Percentiles rank a stretch among this genome's conserved stretches.
phyloP scores from a whole-genome alignment of 2,329 filamentous ascomycete species.

The Fonsecaea pedrosoi region DNA sequence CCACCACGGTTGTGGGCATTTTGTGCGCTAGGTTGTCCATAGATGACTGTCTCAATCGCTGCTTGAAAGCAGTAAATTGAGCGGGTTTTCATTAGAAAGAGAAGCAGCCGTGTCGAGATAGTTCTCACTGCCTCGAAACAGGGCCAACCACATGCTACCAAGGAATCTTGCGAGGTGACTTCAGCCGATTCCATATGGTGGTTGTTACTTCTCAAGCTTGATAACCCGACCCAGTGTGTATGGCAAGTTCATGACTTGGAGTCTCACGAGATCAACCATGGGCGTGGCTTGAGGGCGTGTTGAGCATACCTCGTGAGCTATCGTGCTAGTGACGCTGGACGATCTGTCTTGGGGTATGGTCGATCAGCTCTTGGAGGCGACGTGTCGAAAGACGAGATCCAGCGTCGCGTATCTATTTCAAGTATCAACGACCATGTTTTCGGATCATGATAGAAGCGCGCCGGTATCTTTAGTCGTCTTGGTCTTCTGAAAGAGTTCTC shows the following conservation, averaged over 20 bases:
- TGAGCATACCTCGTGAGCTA: background rate
- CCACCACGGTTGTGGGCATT: background rate
- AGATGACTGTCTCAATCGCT: no score
- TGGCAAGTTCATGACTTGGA: background rate
- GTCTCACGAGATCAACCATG: background rate
- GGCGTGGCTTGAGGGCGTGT: background rate
- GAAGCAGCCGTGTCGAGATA: no score
- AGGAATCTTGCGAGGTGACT: background rate
- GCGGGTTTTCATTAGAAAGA: no score
- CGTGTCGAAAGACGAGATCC: background rate
- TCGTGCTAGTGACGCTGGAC: background rate
- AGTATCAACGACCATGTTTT: background rate
- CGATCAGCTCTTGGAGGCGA: background rate
- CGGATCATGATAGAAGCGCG: no score
- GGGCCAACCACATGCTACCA: background rate
- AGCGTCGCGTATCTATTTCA: background rate
- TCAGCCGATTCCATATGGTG: background rate
- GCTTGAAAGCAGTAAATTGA: no score
- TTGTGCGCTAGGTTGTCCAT: no score
- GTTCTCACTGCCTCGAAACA: background rate
- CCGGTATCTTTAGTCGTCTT: no score
- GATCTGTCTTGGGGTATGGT: background rate
- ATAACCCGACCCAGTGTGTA: background rate
- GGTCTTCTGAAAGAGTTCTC: no score
- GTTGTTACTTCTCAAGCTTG: background rate